Conservation (phyloP, 2,329 filamentous ascomycete species). For the Ophiostoma triangulosporum region DNA sequence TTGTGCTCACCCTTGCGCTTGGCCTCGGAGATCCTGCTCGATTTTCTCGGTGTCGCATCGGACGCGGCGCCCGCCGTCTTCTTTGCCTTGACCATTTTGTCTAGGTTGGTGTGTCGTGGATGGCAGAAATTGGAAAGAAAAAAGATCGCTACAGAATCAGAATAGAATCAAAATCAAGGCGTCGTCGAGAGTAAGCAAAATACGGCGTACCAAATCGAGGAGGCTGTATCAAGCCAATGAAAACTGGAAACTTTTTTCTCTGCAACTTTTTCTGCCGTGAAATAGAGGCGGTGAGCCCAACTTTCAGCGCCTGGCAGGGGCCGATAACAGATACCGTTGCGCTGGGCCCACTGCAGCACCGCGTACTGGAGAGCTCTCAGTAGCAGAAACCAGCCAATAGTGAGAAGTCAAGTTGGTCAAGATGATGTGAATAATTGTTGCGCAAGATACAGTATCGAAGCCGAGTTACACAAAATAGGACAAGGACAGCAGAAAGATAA, state of each 20-base stretch:
- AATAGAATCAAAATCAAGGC: no score
- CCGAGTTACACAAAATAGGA: not conserved
- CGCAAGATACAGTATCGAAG: not conserved
- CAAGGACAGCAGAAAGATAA: not conserved
- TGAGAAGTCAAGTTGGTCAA: no score
- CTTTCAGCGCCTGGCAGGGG: not conserved
- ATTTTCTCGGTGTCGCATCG: constrained; percentile 8
- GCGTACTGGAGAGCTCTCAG: no score
- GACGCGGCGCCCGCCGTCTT: constrained; percentile 5
- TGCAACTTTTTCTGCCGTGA: constrained; percentile 11
- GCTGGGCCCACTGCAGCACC: not conserved
- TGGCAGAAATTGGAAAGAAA: not conserved
- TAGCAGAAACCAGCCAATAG: not conserved
- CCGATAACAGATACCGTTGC: not conserved
- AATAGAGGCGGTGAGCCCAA: constrained; percentile 9
- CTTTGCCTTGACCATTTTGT: constrained; percentile 8
- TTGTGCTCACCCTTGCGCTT: constrained; percentile 13
- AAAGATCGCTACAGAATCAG: no score
- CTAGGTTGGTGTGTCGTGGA: not conserved
- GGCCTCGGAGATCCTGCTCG: constrained; percentile 10
- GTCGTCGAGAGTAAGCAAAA: no score
- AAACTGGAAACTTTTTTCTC: constrained; percentile 8
- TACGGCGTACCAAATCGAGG: constrained; percentile 1
- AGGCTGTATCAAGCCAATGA: constrained; percentile 1
- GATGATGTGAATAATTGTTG: no score